Conservation (phyloP, 495 filamentous ascomycete species). For the Barbatosphaeria neglecta region DNA sequence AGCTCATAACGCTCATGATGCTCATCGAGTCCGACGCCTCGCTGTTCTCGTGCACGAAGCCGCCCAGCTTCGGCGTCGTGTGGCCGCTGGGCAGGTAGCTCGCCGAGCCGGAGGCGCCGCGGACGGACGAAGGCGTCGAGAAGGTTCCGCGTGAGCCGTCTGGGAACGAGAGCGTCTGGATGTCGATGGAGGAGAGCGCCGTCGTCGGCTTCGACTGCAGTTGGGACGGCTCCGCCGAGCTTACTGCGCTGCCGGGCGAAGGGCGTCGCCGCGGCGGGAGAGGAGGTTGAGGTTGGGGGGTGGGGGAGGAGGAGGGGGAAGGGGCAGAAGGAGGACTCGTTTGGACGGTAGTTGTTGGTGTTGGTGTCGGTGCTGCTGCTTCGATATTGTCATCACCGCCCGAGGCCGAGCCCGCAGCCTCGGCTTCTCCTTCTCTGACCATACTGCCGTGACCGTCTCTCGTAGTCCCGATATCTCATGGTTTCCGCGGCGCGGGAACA, state of each 20-base stretch:
- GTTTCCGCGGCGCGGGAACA: neutral
- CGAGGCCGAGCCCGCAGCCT: conserved; percentile 3
- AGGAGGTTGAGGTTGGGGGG: conserved; percentile 34
- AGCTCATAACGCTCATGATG: conserved; percentile 74
- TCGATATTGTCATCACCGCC: too few relatives aligned
- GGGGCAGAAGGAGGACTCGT: too few relatives aligned
- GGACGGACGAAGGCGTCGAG: conserved; percentile 33
- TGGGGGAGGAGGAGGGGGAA: too few relatives aligned
- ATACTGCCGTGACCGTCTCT: conserved; percentile 8
- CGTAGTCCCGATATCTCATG: neutral
- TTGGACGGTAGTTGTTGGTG: too few relatives aligned
- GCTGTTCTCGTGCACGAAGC: conserved; percentile 6
- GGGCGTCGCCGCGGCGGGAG: conserved; percentile 53
- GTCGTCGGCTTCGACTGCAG: conserved; percentile 72
- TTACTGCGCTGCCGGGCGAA: conserved; percentile 3
- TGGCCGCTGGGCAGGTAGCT: conserved; percentile 13
- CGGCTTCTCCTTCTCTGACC: conserved; percentile 10
- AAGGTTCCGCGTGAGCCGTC: conserved; percentile 52
- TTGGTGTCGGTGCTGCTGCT: too few relatives aligned
- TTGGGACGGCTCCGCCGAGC: conserved; percentile 15
- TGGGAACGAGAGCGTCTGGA: conserved; percentile 59
- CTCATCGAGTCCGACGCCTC: conserved; percentile 74
- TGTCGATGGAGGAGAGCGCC: conserved; percentile 66
- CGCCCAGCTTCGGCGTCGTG: conserved; percentile 16
- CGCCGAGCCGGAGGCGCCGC: conserved; percentile 23